Evolutionary conservation across 306 rosid genomes (phyloP), one percentile per base, ranked within the genome.

Genomic region (Erythrophleum fordii): DNA sequence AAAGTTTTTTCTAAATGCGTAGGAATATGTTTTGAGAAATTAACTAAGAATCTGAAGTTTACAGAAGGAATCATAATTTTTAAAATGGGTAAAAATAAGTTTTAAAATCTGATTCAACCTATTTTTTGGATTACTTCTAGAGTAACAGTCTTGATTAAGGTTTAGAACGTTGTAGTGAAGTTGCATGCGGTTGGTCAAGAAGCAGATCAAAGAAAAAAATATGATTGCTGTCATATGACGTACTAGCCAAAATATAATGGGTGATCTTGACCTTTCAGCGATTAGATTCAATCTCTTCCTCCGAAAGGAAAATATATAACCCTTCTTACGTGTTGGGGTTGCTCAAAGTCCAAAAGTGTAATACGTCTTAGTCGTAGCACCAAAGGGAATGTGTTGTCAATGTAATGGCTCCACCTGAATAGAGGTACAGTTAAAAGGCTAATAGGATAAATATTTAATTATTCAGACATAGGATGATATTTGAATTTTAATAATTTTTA

Each of bases 111-210:
- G 3, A 56, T 22, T 56, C 16, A 2, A 56, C 62, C 62, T 23
- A 56, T 23, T 5, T 56, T 56, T 9, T 9, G 3, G 29, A n/a
- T n/a, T n/a, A n/a, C 23, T 22, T 23, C 6, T 56, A 4, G 31
- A 56, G n/a, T 3, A 56, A 56, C 62, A 56, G 11, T 56, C 0
- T 26, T 12, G 18, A 59, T 11, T 39, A 1, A 66, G 29, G 10
- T 67, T 68, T 11, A 20, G 1, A 68, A 42, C 6, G 11, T 5
- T 23, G 37, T 6, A 22, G 39, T 42, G 73, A 69, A 12, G 7
- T 69, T 69, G 39, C 73, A 42, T 44, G 55, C 37, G 73, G 51
- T 69, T 44, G 55, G 73, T 44, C 3, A 4, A 44, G 55, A 22
- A 44, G 73, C 73, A 69, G 5, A 69, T 22, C 35, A 68, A 41